Base-by-base conservation (phyloP, 2,329 filamentous ascomycete species). In the Hypomyces rosellus region DNA sequence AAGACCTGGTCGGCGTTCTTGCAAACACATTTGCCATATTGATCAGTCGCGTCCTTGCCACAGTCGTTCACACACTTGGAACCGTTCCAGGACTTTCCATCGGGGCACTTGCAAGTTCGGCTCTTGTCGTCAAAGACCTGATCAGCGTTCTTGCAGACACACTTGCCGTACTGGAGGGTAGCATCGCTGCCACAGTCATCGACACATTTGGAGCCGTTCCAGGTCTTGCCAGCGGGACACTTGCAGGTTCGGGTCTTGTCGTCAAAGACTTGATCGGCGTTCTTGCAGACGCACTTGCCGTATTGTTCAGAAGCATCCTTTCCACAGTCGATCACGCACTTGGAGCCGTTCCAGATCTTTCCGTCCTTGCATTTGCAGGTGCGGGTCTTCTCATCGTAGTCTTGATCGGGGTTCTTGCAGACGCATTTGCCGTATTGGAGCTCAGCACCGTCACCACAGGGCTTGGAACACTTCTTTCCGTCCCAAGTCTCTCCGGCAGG, bases 11-110 rank as follows among this genome's bases (percentile, higher is more conserved):
- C 44, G 4, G 41, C 34, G 9, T 47, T 44, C 37, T 51, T 51
- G 49, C 49, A 51, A 5, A 47, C 49, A 34, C 49, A 51, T 9
- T 43, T 30, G n/a, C 22, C n/a, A 12, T 38, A 40, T n/a, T 49
- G n/a, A 16, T 43, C 37, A 6, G 16, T 25, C 16, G 47, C 47
- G 18, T 49, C 47, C 20, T 47, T 36, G 44, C 49, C 49, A 39
- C 45, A 51, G 25, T 48, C 40, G 30, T n/a, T 16, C 9, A 38
- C 40, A 39, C 41, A 44, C 41, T 44, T 42, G 20, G 30, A 15
- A 14, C 41, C 34, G 33, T 46, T 22, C 38, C 38, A 49, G 38
- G 12, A 34, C 46, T 49, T 15, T 13, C 33, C 44, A 33, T 4
- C 12, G 16, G 44, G 33, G 30, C 45, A 48, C 12, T 41, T 30